A percentile compares a stretch with the other conserved stretches of the same genome.
Evolutionary conservation across 345 rosid genomes (phyloP).

Genomic region (Hibiscus syriacus): DNA sequence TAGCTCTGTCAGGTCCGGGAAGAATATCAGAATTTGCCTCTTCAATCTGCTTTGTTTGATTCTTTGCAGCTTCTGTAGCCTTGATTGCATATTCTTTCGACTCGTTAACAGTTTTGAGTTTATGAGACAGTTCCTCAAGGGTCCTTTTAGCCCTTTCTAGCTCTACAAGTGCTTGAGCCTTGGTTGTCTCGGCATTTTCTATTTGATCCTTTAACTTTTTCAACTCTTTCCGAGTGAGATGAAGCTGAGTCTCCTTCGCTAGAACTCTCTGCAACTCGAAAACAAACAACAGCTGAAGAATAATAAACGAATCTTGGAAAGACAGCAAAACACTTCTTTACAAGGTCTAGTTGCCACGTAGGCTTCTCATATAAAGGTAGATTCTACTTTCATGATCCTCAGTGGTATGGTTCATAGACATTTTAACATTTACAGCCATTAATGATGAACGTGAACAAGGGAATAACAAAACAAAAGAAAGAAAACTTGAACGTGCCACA

Average conservation of each 20-base stretch:
- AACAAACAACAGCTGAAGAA: neutral
- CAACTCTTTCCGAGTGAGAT: slow-evolving; percentile 72
- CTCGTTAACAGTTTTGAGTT: slow-evolving; percentile 46
- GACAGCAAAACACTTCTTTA: neutral
- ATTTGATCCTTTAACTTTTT: slow-evolving; percentile 65
- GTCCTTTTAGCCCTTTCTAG: slow-evolving; percentile 68
- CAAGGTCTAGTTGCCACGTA: neutral
- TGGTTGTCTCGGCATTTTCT: slow-evolving; percentile 64
- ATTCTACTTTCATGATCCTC: neutral
- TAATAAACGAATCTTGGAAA: neutral
- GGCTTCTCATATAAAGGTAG: neutral
- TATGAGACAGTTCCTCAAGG: slow-evolving; percentile 54
- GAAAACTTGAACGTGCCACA: neutral
- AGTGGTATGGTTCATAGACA: neutral
- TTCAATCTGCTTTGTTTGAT: slow-evolving; percentile 39
- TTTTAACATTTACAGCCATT: neutral
- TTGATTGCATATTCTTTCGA: slow-evolving; percentile 55
- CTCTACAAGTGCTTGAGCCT: slow-evolving; percentile 62
- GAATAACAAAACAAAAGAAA: neutral
- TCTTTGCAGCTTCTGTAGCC: slow-evolving; percentile 64
- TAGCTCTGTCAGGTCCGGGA: slow-evolving; percentile 33
- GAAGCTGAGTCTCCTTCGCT: slow-evolving; percentile 84
- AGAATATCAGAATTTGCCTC: slow-evolving; percentile 36
- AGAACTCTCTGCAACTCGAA: slow-evolving; percentile 44
- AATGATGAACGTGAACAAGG: neutral